A percentile compares a stretch with the other conserved stretches of the same genome.
Evolutionary conservation across 805 yeast species (phyloP).

Genomic region (Lipomyces mesembrius): DNA sequence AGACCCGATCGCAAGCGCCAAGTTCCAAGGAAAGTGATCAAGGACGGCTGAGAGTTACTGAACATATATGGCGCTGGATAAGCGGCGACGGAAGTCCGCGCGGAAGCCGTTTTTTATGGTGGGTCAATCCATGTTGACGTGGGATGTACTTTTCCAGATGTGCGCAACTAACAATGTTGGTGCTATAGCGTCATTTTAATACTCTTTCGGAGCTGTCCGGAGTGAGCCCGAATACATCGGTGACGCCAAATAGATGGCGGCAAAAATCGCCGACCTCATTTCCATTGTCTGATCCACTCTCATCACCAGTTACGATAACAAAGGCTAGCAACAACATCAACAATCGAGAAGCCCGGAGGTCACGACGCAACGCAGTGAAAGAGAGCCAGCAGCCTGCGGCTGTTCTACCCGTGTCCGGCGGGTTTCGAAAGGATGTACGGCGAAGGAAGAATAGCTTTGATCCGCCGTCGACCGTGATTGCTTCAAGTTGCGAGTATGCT

Average conservation of each 20-base stretch:
- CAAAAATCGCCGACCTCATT: not conserved
- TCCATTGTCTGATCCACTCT: not conserved
- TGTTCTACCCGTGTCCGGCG: not conserved
- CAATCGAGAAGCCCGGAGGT: not conserved
- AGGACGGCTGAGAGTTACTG: not conserved
- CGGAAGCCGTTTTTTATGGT: not conserved
- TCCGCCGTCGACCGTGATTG: not conserved
- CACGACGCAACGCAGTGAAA: not conserved
- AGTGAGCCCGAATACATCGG: not conserved
- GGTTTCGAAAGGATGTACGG: not conserved
- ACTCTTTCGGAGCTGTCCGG: not conserved
- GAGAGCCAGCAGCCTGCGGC: not conserved
- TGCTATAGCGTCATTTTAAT: not conserved
- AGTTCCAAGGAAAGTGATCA: not conserved
- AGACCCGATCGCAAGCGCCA: not conserved
- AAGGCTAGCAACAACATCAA: not conserved
- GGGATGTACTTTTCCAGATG: not conserved
- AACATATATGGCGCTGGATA: not conserved
- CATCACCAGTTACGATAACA: not conserved
- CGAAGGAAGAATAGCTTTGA: not conserved
- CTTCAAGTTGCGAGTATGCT: slow-evolving; percentile 12
- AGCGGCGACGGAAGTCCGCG: slow-evolving; percentile 1
- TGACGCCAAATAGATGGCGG: not conserved
- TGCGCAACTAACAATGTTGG: not conserved
- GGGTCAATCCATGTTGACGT: not conserved